These are phyloP conservation scores for Telfairia occidentalis DNA, from an alignment of 331 rosid species.

Conservation along the genomic window DNA sequence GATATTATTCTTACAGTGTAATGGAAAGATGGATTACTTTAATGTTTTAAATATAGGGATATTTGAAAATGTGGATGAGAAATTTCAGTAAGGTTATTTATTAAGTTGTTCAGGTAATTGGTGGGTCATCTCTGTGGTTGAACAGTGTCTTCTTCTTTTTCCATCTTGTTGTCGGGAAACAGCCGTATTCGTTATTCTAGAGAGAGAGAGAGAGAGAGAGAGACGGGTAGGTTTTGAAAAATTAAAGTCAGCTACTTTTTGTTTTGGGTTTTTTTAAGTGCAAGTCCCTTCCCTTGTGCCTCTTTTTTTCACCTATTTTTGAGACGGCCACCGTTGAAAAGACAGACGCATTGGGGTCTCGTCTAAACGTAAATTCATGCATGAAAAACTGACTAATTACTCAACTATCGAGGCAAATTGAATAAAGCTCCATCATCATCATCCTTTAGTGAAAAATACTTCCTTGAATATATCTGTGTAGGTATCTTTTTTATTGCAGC, in stretches of 20 bases:
- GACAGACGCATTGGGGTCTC: not conserved
- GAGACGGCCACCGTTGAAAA: not conserved
- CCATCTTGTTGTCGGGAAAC: not conserved
- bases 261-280: not conserved
- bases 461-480: too few relatives aligned
- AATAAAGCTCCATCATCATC: not conserved
- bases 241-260: not conserved
- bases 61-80: too few relatives aligned
- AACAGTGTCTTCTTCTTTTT: not conserved
- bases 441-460: too few relatives aligned
- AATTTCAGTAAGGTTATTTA: too few relatives aligned
- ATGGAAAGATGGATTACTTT: too few relatives aligned
- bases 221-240: not conserved
- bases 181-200: not conserved
- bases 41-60: too few relatives aligned
- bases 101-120: not conserved
- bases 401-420: not conserved
- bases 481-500: too few relatives aligned
- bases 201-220: not conserved
- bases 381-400: conserved; percentile 5
- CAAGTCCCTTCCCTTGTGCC: not conserved
- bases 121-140: not conserved
- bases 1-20: too few relatives aligned
- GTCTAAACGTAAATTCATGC: conserved; percentile 6
- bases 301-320: not conserved